A percentile compares a stretch with the other conserved stretches of the same genome.
Conservation (phyloP, 768 basidiomycete species). For the Rubroboletus pulcherrimus region DNA sequence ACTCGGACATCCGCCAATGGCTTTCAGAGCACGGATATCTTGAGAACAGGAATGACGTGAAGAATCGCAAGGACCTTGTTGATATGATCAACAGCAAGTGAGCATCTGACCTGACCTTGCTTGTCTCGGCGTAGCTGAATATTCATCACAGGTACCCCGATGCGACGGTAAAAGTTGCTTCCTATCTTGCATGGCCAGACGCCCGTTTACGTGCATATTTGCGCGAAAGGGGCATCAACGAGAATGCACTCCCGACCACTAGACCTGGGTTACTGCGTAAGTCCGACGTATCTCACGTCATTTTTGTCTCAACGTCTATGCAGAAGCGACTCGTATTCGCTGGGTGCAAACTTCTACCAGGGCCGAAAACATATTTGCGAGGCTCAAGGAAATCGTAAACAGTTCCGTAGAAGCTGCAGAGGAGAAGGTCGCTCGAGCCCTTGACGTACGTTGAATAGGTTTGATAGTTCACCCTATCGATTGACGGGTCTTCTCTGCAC, state of each 20-base stretch:
- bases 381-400: conserved; percentile 64
- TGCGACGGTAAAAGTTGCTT: conserved; percentile 40
- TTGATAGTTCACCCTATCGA: background rate
- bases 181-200: conserved; percentile 90
- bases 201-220: conserved; percentile 89
- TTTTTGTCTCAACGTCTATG: background rate
- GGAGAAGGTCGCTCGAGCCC: conserved; percentile 58
- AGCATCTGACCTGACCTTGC: conserved; percentile 1
- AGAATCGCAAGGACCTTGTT: conserved; percentile 74
- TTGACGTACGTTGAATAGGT: conserved; percentile 25
- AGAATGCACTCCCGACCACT: conserved; percentile 57
- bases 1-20: conserved; percentile 69
- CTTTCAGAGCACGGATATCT: conserved; percentile 71
- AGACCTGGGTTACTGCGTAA: conserved; percentile 79
- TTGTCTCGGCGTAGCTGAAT: background rate
- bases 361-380: conserved; percentile 54
- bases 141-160: conserved; percentile 49
- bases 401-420: conserved; percentile 70
- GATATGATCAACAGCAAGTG: conserved; percentile 71
- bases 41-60: conserved; percentile 42
- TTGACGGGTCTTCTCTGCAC: background rate
- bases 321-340: conserved; percentile 75
- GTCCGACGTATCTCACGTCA: conserved; percentile 15
- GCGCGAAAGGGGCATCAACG: conserved; percentile 68
- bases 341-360: conserved; percentile 65